Percentiles rank a stretch among this genome's conserved stretches.
phyloP scores from a whole-genome alignment of 129 eudicot genomes.

The Pseudognaphalium luteoalbum region DNA sequence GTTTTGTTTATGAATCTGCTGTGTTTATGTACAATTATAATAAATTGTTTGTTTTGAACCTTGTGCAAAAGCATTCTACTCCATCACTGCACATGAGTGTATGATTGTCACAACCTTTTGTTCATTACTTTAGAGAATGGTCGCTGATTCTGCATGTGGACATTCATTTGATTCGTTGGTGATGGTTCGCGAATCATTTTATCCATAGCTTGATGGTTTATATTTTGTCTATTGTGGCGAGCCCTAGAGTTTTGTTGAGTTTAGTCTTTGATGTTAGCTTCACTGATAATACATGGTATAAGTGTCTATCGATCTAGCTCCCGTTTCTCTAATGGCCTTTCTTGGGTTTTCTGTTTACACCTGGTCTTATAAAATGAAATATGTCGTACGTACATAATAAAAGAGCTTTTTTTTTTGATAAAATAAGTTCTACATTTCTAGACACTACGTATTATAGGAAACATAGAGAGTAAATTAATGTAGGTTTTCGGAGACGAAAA shows the following conservation, averaged over 20 bases:
- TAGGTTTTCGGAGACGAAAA: too few relatives aligned
- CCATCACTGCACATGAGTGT: neutral
- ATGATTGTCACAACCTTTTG: neutral
- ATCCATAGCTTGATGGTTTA: neutral
- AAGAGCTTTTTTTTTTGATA: neutral
- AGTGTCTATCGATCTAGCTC: neutral
- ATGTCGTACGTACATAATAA: neutral
- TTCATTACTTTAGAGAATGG: neutral
- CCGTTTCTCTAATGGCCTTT: too few relatives aligned
- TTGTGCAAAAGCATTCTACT: neutral
- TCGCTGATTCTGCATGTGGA: neutral
- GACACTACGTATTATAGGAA: neutral
- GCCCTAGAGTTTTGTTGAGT: neutral
- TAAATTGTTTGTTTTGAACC: neutral
- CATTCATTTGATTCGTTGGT: neutral
- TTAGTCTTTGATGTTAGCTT: too few relatives aligned
- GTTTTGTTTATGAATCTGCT: neutral
- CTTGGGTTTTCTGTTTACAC: conserved; percentile 14
- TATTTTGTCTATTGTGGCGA: neutral
- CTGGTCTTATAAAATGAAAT: neutral
- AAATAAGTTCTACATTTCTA: neutral
- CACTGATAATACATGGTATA: neutral
- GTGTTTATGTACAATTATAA: neutral
- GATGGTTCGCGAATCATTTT: neutral
- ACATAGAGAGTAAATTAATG: too few relatives aligned